Base-by-base conservation (phyloP, 805 yeast species). In the Metschnikowia orientalis region DNA sequence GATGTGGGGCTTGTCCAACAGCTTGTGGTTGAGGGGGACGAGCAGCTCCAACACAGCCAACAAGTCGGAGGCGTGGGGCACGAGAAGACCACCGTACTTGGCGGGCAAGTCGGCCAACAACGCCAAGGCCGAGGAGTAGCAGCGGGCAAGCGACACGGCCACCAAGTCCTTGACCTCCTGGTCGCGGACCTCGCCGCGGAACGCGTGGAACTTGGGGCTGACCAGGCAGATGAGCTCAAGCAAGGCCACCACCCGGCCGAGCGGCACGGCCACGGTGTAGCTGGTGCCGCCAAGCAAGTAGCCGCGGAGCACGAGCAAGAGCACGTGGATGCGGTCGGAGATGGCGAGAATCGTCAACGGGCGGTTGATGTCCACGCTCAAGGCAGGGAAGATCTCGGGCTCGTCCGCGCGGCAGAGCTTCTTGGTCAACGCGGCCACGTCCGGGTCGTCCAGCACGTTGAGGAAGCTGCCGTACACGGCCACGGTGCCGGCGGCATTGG, bases 171-270 rank as follows among this genome's bases (percentile, higher is more conserved):
- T 73, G 26, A 78, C 56, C 7, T 63, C 58, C 6, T 59, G 61
- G 47, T 79, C 81, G 40, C 81, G 66, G 37, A 81, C 69, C 40
- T 79, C 86, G 29, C 71, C 65, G 44, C 71, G 74, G 49, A 79
- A 66, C 2, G 77, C 67, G 22, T 78, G 56, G 40, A 74, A 76
- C 33, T 67, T 73, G 9, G 71, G 56, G 42, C 79, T 76, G 37
- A 85, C 55, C 11, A 79, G 67, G 37, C 75, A 56, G 10, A 80
- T 48, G 8, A 78, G 57, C 46, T 81, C 87, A 14, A 68, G 61
- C 30, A 79, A 39, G 6, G 63, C 51, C 4, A 81, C 50, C 3
- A 81, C 50, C 27, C 59, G 47, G 1, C 90, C 89, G 9, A 85
- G 42, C 3, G 94, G 92, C 6, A 83, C 67, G 40, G 69, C 63